Evolutionary conservation across 2,329 filamentous ascomycete genomes (phyloP), one percentile per base, ranked within the genome.

Genomic region (Mollisiaceae sp.): DNA sequence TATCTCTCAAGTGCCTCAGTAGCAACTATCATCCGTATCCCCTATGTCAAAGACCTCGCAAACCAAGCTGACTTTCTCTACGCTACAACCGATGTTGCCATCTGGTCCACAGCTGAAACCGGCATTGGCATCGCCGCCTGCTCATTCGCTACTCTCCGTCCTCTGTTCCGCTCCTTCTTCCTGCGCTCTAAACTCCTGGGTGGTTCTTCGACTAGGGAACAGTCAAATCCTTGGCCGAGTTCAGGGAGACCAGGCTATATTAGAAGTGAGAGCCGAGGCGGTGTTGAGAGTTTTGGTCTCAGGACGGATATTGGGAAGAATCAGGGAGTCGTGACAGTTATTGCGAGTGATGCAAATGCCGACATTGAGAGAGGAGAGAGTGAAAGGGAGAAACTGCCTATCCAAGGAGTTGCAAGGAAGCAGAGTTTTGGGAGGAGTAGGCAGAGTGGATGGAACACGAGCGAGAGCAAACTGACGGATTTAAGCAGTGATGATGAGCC

Each of bases 51-150:
- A 63, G 72, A 75, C 22, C 73, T 81, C 9, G 69, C 73, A 2
- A 72, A 77, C 45, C 69, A 73, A 54, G 66, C 65, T 24, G 79
- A 82, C 65, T 77, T 78, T 60, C 70, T 80, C 5, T 80, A 76
- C 67, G 75, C 77, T 35, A 79, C 79, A 60, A 76, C 77, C 2
- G 78, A 79, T 67, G 74, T 81, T 14, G 76, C 78, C 4, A 78
- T 81, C 63, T 81, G 79, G 79, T 79, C 76, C 11, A 78, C 78
- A n/a, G 69, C 75, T n/a, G 79, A 81, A 68, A 78, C 76, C 39
- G 77, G 78, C 14, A 74, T 81, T 6, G 78, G 78, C 4, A 77
- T 81, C 1, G 73, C 76, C 5, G 79, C 79, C 8, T 78, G 77
- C 6, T 78, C 76, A 5, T 69, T 78, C 27, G 79, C 79, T 1